Evolutionary conservation across 2,329 filamentous ascomycete genomes (phyloP), one percentile per base, ranked within the genome.

Genomic region (Westerdykella aurantiaca): DNA sequence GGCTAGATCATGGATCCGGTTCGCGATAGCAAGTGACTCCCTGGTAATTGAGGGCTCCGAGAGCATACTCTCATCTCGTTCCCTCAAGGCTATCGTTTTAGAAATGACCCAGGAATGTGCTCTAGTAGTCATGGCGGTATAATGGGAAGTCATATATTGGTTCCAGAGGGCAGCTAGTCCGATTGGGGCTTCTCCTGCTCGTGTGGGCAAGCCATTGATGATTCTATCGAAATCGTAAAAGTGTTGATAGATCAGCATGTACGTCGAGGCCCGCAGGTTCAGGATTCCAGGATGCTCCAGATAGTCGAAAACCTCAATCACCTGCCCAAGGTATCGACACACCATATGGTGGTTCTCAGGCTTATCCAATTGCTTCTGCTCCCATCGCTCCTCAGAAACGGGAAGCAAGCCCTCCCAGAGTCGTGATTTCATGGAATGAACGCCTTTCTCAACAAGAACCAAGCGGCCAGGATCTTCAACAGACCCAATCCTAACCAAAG

Each of bases 61-160:
- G 12, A 40, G 37, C 3, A 39, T 22, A 6, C 23, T 37, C 12
- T 39, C 29, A 17, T 44, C 38, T 10, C 42, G 42, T 16, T 11
- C 31, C 39, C 31, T n/a, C 13, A 44, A 35, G 12, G n/a, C 23
- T 33, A 38, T 34, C 7, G 29, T 37, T 25, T 40, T 34, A 3
- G 37, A 34, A n/a, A 39, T 23, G 37, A 44, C 18, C 42, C 42
- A 44, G 1, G 42, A 22, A 17, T 44, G 42, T 11, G 42, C 42
- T 2, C 38, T 34, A 2, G 42, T 37, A 2, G 42, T 17, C 21
- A 44, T 44, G 16, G 7, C 31, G 34, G 42, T 44, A 22, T 34
- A 44, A 14, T 39, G 37, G 3, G 25, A 37, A 10, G 25, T 29
- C 5, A 44, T 35, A 17, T 39, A 44, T 14, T 39, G 14, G 5